Evolutionary conservation across 2,329 filamentous ascomycete genomes (phyloP).

Genomic region (Epichloe glyceriae): DNA sequence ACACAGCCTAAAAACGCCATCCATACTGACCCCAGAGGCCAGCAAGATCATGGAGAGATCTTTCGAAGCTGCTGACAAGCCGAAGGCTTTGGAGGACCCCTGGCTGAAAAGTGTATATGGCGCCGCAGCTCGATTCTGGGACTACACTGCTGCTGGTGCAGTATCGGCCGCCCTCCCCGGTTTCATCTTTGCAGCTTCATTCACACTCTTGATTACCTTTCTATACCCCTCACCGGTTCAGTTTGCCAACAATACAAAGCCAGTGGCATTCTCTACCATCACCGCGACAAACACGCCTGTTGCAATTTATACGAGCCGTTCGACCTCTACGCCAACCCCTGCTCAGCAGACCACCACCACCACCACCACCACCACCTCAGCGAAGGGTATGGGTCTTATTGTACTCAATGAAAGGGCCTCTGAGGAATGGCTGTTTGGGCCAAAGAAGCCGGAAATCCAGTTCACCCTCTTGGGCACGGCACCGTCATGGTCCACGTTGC

Average conservation of each 20-base stretch:
- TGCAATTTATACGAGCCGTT: constrained; percentile 6
- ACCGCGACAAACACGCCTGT: constrained; percentile 11
- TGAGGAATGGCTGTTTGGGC: constrained; percentile 22
- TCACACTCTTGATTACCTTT: constrained; percentile 13
- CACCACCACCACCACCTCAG: constrained; percentile 3
- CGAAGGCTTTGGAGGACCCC: neutral
- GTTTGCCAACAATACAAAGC: neutral
- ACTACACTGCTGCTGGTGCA: constrained; percentile 1
- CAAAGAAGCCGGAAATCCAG: constrained; percentile 19
- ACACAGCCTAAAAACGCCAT: constrained; percentile 32
- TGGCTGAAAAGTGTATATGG: neutral
- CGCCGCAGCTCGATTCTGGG: neutral
- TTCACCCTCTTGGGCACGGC: constrained; percentile 25
- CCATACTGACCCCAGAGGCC: constrained; percentile 23
- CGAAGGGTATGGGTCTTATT: constrained; percentile 16
- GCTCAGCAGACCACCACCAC: neutral
- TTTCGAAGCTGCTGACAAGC: constrained; percentile 1
- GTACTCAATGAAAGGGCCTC: constrained; percentile 16
- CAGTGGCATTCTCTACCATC: constrained; percentile 9
- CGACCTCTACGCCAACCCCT: constrained; percentile 4
- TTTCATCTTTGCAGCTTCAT: constrained; percentile 12
- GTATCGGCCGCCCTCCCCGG: constrained; percentile 13
- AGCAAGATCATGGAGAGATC: constrained; percentile 15
- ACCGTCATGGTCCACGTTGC: constrained; percentile 43
- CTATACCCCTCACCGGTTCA: constrained; percentile 16